Conservation (phyloP, 1,284 basidiomycete species). For the Fomitopsis pinicola region DNA sequence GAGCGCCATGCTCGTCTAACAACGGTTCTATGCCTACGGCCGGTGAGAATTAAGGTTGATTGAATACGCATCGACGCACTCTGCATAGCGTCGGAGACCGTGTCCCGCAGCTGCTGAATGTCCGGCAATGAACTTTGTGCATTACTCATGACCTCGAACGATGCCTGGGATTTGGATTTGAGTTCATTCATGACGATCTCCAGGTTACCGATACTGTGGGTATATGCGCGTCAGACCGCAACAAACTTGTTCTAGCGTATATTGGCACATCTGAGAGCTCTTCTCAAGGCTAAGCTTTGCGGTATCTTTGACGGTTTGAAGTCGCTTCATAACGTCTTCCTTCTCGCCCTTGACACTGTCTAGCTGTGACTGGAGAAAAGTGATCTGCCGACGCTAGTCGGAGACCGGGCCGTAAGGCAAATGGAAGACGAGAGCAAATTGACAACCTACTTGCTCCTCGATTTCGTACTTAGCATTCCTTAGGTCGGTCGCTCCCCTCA, state of each 20-base stretch:
- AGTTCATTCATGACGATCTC: constrained; percentile 18
- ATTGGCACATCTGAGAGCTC: constrained; percentile 20
- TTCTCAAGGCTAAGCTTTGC: constrained; percentile 24
- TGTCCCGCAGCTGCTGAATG: constrained; percentile 24
- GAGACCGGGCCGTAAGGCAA: background rate
- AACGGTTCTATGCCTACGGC: constrained; percentile 24
- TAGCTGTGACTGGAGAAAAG: constrained; percentile 20
- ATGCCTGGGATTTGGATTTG: constrained; percentile 25
- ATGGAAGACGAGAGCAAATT: too few relatives aligned
- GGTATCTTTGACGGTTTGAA: constrained; percentile 24
- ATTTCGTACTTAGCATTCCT: constrained; percentile 24
- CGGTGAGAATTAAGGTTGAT: background rate
- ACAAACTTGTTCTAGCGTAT: background rate
- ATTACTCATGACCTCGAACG: constrained; percentile 21
- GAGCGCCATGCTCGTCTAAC: constrained; percentile 22
- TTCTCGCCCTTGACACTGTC: constrained; percentile 20
- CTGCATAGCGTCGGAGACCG: constrained; percentile 19
- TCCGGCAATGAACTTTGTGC: constrained; percentile 24
- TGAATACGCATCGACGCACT: constrained; percentile 9
- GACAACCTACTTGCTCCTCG: constrained; percentile 23
- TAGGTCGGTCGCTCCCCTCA: constrained; percentile 27
- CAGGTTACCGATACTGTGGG: constrained; percentile 22
- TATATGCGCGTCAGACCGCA: constrained; percentile 6
- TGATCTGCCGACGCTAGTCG: constrained; percentile 24
- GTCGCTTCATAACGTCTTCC: constrained; percentile 20